phyloP scores from a whole-genome alignment of 192 early-diverging fungal genomes.

The Backusella mclennaniae region DNA sequence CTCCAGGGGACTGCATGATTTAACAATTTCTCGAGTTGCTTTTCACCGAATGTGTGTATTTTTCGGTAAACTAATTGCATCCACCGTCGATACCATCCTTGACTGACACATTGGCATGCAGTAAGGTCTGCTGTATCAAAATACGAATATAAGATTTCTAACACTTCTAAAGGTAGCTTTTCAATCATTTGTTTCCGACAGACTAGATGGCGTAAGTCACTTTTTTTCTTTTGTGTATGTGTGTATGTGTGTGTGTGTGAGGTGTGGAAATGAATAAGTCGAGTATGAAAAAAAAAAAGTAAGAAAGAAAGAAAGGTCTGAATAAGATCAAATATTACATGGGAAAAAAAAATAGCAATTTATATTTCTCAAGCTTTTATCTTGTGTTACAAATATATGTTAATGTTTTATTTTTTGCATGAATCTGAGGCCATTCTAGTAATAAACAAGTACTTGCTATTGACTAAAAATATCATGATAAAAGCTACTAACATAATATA shows the following conservation, averaged over 20 bases:
- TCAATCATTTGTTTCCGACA: not conserved
- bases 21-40: not conserved
- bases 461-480: constrained; percentile 4
- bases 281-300: not conserved
- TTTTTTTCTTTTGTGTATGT: not conserved
- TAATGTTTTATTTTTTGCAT: not conserved
- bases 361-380: not conserved
- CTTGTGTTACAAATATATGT: not conserved
- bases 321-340: not conserved
- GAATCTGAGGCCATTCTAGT: not conserved
- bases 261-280: not conserved
- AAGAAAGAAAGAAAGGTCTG: not conserved
- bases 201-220: not conserved
- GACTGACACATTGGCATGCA: not conserved
- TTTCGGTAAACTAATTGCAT: not conserved
- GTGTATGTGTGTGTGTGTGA: not conserved
- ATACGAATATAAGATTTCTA: not conserved
- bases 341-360: not conserved
- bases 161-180: constrained; percentile 4
- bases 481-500: not conserved
- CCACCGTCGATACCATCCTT: not conserved
- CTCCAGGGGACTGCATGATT: not conserved
- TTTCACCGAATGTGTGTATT: not conserved
- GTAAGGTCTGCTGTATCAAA: not conserved
- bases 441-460: not conserved